These are phyloP conservation scores for Phytophthora sojae DNA, from an alignment of 352 stramenopile genomes.

Conservation along the genomic window DNA sequence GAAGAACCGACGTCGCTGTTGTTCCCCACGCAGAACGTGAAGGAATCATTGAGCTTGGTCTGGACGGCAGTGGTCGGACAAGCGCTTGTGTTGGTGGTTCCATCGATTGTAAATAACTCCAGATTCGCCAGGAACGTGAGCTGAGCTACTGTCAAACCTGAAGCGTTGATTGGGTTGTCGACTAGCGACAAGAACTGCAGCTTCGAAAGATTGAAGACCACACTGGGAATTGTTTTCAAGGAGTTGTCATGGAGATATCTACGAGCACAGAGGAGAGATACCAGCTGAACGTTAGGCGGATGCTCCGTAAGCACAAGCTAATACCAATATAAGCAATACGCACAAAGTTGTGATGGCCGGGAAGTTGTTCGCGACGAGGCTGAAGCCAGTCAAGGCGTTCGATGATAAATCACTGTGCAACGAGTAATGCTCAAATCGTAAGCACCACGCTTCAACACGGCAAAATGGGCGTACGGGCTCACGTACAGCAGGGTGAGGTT, in stretches of 20 bases:
- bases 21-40: slow-evolving; percentile 59
- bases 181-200: slow-evolving; percentile 58
- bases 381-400: slow-evolving; percentile 51
- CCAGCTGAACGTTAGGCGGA: not conserved
- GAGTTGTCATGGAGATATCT: slow-evolving; percentile 64
- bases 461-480: not conserved
- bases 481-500: slow-evolving; percentile 70
- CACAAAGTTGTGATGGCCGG: slow-evolving; percentile 57
- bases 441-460: not conserved
- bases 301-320: not conserved
- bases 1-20: slow-evolving; percentile 14
- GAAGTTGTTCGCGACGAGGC: slow-evolving; percentile 45
- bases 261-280: not conserved
- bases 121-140: slow-evolving; percentile 69
- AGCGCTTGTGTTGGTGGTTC: slow-evolving; percentile 54
- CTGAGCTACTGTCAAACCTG: slow-evolving; percentile 50
- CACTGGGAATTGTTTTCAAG: slow-evolving; percentile 48
- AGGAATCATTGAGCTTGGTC: slow-evolving; percentile 54
- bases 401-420: slow-evolving; percentile 49
- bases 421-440: slow-evolving; percentile 5
- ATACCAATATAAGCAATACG: slow-evolving; percentile 8
- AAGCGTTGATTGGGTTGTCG: slow-evolving; percentile 66
- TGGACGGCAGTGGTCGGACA: slow-evolving; percentile 60
- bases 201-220: slow-evolving; percentile 64
- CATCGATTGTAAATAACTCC: slow-evolving; percentile 56